Base-by-base conservation (phyloP, 2,329 filamentous ascomycete species). In the Tricladium varicosporioides region DNA sequence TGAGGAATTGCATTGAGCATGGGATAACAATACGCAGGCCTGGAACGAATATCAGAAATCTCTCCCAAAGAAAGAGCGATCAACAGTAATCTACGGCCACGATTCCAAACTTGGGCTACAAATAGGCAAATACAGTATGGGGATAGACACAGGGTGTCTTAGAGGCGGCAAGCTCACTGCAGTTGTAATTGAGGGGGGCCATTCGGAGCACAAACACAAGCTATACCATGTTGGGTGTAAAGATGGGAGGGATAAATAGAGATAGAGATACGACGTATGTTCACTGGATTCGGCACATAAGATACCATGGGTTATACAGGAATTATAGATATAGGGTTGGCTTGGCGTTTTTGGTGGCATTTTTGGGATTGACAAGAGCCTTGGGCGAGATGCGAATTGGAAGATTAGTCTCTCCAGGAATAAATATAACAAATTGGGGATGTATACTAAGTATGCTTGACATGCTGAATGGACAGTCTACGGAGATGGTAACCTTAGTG, bases 61-160 rank as follows among this genome's bases (percentile, higher is more conserved):
- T 10, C 64, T 71, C 70, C 63, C 65, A 3, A 67, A 67, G 42
- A 57, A 67, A 19, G 53, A 69, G 19, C 77, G 81, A 9, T 82
- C 78, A 43, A 91, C 89, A 0, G 87, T 96, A 43, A 80, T 96
- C 56, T 97, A 96, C 72, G 92, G 92, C 5, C 93, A 97, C 70
- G 91, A 97, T 70, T 83, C 91, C 18, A 86, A 86, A 66, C 75
- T 75, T 2, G 92, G 91, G 0, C 80, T 95, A 22, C 80, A 82
- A 67, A 73, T 88, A 15, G 72, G 83, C 50, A 78, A 81, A 49
- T 95, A 90, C 72, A 89, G 87, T 3, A 90, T 92, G 68, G 94
- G 94, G 0, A 77, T 97, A 48, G 94, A 97, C 72, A 89, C 88
- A 0, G 87, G 86, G 0, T 97, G 94, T 70, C 85, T 91, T 2